Evolutionary conservation across 2,329 filamentous ascomycete genomes (phyloP), one percentile per base, ranked within the genome.

Genomic region (Capronia epimyces): DNA sequence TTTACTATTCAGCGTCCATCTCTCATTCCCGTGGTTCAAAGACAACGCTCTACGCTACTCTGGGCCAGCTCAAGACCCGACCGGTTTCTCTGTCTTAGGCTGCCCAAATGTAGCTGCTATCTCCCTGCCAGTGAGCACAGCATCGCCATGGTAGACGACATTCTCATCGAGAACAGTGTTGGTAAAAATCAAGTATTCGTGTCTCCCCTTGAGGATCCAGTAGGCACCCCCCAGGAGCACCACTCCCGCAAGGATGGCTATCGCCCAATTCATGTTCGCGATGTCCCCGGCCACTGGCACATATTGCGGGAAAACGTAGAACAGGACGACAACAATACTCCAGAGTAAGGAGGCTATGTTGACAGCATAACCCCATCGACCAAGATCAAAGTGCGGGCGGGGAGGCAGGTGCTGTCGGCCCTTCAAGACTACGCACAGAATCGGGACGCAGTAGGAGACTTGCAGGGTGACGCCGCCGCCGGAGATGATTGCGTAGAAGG

Each of bases 231-330:
- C 49, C 9, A 58, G 52, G 16, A 56, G 39, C 20, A 58, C 50
- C 8, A 58, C 49, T 6, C 40, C 55, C 2, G 32, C 55, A 22
- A 58, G 52, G 21, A 58, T 58, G n/a, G 49, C 55, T 20, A 58
- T 52, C 3, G 55, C 52, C 55, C 55, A 58, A 39, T 58, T 58
- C 55, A 58, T 58, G 44, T 58, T 58, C 18, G 39, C 52, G 21
- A 58, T 56, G 12, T 42, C 52, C 8, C 52, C 55, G 13, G 36
- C 53, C 16, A 58, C 55, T 1, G 55, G 55, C 20, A 55, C 52
- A 29, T 56, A 58, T 36, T 55, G 55, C 9, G 55, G 55, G 43
- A 55, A 58, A 31, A 56, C 42, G 22, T 58, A 58, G 32, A 58
- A 53, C 18, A 58, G 27, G 25, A 56, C 24, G 12, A 53, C 50